Evolutionary conservation across 2,329 filamentous ascomycete species (phyloP), one percentile per base, ranked within the genome.

Genomic region (Exophiala sp.): DNA sequence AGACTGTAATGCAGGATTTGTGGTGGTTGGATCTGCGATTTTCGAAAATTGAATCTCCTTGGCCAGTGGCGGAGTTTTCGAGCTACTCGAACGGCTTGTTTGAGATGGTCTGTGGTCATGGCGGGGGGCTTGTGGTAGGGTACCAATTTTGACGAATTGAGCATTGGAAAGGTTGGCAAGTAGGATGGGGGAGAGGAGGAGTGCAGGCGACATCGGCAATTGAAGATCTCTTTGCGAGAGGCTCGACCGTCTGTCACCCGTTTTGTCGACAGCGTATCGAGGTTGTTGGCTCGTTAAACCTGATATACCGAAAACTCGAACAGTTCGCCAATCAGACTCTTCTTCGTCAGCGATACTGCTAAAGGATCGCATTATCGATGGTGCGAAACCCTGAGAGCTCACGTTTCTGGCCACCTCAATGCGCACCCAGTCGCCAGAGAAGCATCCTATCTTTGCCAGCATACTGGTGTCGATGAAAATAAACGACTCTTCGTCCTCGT

Each of bases 371-470:
- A 62, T 40, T 11, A 29, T 44, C 20, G 54, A 54, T 50, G 58
- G 56, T 43, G 64, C 57, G 55, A 58, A 65, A 43, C 66, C 69
- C 41, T 73, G 68, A 52, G 67, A 65, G 57, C 71, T 68, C 85
- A 88, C 58, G 82, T 85, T 18, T 61, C 88, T 81, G 0, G 88
- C 81, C 5, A 83, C 79, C 71, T 96, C 90, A 9, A 96, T 78
- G 18, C 87, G 85, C 9, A 96, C 90, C 94, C 94, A 99, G 67
- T 99, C 94, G 29, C 94, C 94, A 0, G 92, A 97, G 68, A 99
- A 99, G 70, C 92, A 97, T 12, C 92, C 91, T 50, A 99, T 87
- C 63, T 91, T 91, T 11, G 89, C 87, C 16, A 99, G 73, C 1
- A 89, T 89, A 53, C 83, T 86, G 6, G 95, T 87, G 64, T 96